These are phyloP conservation scores for Colletotrichum musicola DNA, from an alignment of 2,329 filamentous ascomycete genomes.

Conservation along the genomic window DNA sequence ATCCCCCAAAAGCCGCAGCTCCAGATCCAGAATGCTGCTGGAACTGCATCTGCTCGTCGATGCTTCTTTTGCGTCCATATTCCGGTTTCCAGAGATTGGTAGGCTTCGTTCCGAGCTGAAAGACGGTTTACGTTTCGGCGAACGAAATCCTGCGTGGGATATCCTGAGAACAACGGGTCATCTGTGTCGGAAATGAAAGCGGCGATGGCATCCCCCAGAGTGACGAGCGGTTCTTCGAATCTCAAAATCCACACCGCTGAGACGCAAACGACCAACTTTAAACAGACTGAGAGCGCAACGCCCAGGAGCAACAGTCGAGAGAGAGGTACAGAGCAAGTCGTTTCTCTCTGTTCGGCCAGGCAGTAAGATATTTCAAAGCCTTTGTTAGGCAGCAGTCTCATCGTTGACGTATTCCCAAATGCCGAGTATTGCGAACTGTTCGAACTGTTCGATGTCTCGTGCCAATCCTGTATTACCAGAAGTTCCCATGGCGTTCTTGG, in stretches of 20 bases:
- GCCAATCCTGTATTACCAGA: too few relatives aligned
- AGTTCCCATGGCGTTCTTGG: too few relatives aligned
- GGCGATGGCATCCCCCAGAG: not conserved
- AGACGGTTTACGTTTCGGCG: not conserved
- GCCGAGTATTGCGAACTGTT: not conserved
- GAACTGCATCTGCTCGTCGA: too few relatives aligned
- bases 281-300: not conserved
- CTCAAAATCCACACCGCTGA: not conserved
- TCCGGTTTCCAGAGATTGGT: accelerated
- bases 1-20: too few relatives aligned
- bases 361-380: not conserved
- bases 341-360: not conserved
- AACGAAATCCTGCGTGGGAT: not conserved
- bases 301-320: not conserved
- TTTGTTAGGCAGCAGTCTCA: not conserved
- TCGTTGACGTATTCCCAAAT: not conserved
- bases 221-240: not conserved
- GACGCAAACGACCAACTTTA: not conserved
- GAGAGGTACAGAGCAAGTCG: not conserved
- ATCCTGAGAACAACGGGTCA: not conserved
- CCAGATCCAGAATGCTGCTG: too few relatives aligned
- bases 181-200: not conserved
- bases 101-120: too few relatives aligned
- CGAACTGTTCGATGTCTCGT: too few relatives aligned
- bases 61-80: not conserved